Base-by-base conservation (phyloP, 2,329 filamentous ascomycete species). In the Aspergillus sojae region DNA sequence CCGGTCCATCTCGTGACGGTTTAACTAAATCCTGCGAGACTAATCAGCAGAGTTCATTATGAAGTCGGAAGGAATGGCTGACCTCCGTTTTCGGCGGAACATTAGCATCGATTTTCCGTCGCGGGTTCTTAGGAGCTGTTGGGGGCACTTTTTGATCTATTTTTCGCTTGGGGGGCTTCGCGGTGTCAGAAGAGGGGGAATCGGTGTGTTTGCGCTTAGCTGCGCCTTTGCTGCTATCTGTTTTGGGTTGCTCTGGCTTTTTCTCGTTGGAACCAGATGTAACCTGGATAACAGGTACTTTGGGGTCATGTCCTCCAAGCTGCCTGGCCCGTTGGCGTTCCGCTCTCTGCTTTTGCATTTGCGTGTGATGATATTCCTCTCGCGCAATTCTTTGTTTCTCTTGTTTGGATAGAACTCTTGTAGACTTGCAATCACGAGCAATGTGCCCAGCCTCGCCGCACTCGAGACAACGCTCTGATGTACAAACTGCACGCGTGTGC, bases 401-500 rank as follows among this genome's bases (percentile, higher is more conserved):
- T 32, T 70, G 69, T 61, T 76, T 79, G 23, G 75, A 68, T n/a
- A 83, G 69, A 41, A 68, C 50, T 26, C 70, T 73, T 1, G 70
- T 69, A 23, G 74, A 72, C 39, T 50, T 75, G 68, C 82, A 84
- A 11, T 61, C 65, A 36, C 65, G 65, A 23, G 74, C 63, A 30
- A 62, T 43, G 69, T 84, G 82, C 4, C 81, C 82, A 53, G 80
- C 71, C 58, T 75, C 70, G 23, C 82, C 81, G 65, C 82, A 84
- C 58, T 77, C 72, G 23, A 75, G 43, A 61, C 82, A 84, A 48
- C 81, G 77, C 55, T 77, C 73, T 28, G 73, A 75, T n/a, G 67
- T 72, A 65, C 82, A 84, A 58, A 70, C 61, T 11, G 62, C 61
- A 43, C 74, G 77, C 5, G 66, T 75, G 65, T 83, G 82, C 9